phyloP scores from a whole-genome alignment of 202 grass and related monocot genomes.

The Eragrostis tef region DNA sequence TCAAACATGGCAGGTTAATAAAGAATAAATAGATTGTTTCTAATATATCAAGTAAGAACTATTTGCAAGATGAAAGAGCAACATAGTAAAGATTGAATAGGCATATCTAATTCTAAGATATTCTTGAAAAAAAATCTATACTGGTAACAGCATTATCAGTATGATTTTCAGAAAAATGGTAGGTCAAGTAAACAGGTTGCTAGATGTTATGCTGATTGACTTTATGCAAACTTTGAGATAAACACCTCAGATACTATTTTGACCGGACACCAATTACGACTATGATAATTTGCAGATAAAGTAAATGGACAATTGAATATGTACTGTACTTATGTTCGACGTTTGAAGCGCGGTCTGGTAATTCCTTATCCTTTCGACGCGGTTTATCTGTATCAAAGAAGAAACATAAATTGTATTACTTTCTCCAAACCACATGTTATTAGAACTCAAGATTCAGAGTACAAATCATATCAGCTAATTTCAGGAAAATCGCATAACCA shows the following conservation, averaged over 20 bases:
- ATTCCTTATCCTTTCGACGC: conserved; percentile 59
- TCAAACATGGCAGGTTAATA: background rate
- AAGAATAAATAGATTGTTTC: background rate
- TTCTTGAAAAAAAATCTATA: background rate
- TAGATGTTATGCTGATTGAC: background rate
- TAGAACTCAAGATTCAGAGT: conserved; percentile 34
- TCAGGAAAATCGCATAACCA: conserved; percentile 8
- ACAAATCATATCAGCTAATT: conserved; percentile 24
- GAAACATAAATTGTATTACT: conserved; percentile 29
- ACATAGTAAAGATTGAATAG: conserved; percentile 15
- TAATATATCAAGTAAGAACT: background rate
- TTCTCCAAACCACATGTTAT: conserved; percentile 2
- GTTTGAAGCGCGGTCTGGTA: conserved; percentile 61
- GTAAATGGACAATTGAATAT: conserved; percentile 21
- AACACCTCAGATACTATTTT: background rate
- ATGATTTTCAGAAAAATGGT: conserved; percentile 7
- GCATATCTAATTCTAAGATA: background rate
- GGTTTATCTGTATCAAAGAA: conserved; percentile 68
- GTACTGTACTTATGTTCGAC: conserved; percentile 32
- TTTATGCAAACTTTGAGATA: background rate
- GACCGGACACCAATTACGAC: background rate
- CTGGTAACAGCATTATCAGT: background rate
- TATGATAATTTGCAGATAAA: background rate
- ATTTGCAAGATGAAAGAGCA: background rate
- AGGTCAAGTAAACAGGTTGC: background rate